phyloP scores from a whole-genome alignment of 208 protist genomes.

The Trypanosomatidae sp. region DNA sequence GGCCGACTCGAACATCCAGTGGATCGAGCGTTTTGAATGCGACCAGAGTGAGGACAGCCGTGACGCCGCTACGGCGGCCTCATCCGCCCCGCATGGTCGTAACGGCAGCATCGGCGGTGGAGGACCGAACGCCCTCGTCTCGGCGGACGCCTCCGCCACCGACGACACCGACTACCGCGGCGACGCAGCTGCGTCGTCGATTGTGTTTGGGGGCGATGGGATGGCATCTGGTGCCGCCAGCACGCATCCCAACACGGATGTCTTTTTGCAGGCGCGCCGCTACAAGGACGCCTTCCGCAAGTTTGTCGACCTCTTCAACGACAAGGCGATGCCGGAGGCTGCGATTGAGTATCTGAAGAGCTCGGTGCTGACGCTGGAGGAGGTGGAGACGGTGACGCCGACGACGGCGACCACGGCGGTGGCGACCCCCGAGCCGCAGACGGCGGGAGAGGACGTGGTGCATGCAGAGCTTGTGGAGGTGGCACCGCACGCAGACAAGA shows the following conservation, averaged over 20 bases:
- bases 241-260: slow-evolving; percentile 22
- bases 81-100: too few species aligned
- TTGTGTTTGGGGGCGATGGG: not conserved
- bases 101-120: not conserved
- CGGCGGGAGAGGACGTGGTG: too few species aligned
- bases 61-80: too few species aligned
- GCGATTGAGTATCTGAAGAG: slow-evolving; percentile 65
- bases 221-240: not conserved
- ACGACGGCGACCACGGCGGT: slow-evolving; percentile 1
- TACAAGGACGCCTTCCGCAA: slow-evolving; percentile 74
- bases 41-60: slow-evolving; percentile 29
- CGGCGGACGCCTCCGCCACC: not conserved
- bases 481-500: too few species aligned
- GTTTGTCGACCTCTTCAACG: slow-evolving; percentile 76
- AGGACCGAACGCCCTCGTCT: not conserved
- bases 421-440: not conserved
- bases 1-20: slow-evolving; percentile 78
- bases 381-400: not conserved
- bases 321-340: slow-evolving; percentile 33
- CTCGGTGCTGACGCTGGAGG: slow-evolving; percentile 27
- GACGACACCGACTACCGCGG: not conserved
- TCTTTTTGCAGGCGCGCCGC: slow-evolving; percentile 48
- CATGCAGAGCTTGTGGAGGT: too few species aligned
- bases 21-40: slow-evolving; percentile 85
- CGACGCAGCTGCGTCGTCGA: not conserved